phyloP scores from a whole-genome alignment of 306 rosid genomes.

The Abrus precatorius region DNA sequence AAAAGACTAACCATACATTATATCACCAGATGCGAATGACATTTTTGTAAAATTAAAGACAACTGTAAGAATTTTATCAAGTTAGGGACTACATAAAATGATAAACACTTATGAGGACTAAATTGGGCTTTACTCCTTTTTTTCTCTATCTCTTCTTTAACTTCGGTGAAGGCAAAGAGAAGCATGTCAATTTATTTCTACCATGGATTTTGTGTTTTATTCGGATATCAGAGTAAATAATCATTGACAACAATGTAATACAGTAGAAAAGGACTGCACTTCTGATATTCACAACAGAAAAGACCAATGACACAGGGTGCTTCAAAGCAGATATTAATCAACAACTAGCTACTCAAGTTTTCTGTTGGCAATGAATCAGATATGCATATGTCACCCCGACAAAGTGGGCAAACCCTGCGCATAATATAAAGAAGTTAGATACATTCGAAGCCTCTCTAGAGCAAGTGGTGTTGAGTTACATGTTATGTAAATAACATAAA shows the following conservation, averaged over 20 bases:
- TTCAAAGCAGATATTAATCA: conserved; percentile 30
- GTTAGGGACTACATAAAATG: too few species aligned
- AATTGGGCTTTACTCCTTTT: not conserved
- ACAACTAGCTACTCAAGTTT: conserved; percentile 47
- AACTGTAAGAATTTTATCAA: too few species aligned
- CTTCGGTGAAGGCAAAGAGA: conserved; percentile 24
- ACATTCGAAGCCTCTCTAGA: conserved; percentile 16
- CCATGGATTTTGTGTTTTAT: conserved; percentile 31
- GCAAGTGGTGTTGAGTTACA: not conserved
- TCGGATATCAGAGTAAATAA: conserved; percentile 26
- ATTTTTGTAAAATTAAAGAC: too few species aligned
- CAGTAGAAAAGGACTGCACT: conserved; percentile 54
- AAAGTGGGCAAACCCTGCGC: conserved; percentile 91
- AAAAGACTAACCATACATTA: too few species aligned
- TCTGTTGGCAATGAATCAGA: conserved; percentile 55
- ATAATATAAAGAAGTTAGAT: conserved; percentile 25
- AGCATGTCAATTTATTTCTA: conserved; percentile 54
- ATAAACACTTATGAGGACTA: too few species aligned
- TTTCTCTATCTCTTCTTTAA: not conserved
- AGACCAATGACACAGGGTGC: conserved; percentile 23
- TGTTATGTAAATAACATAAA: not conserved
- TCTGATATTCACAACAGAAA: conserved; percentile 46
- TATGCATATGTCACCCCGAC: conserved; percentile 83
- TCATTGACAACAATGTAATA: conserved; percentile 39
- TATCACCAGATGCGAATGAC: too few species aligned